Base-by-base conservation (phyloP, 129 eudicot species). In the Flaveria robusta region DNA sequence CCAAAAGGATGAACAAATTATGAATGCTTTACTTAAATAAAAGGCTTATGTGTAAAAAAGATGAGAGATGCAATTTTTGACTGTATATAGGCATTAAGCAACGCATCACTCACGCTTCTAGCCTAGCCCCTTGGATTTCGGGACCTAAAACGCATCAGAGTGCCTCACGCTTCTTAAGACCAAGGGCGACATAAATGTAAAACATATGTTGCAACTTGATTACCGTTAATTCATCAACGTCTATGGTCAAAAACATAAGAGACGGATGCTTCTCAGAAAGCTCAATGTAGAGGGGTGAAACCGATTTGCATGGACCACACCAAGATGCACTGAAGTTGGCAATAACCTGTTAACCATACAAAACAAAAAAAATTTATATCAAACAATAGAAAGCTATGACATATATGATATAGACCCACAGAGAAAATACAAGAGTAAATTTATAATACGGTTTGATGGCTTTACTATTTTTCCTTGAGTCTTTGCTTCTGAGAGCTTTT, bases 261-360 rank as follows among this genome's bases (percentile, higher is more conserved):
- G 92, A 85, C 46, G 85, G 82, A 76, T 89, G 80, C 64, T 79
- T 83, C 87, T 86, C 92, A 31, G 96, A 92, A 42, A 92, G 85
- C 75, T 92, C 98, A 23, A 77, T 26, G 77, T 84, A 92, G 74
- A 75, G 88, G 26, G 98, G 90, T n/a, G 94, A 86, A 75, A 92
- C 78, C 73, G 84, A 85, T 81, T 86, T 86, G 78, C 98, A 92
- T 39, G 98, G 98, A 70, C 87, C 94, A 85, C 98, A 92, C 98
- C 98, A 92, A 15, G 94, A 59, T 72, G 98, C 98, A 74, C 96
- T 92, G 39, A 92, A 92, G 83, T 90, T 92, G 63, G 96, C 98
- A 76, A 92, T 47, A 71, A 88, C 98, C 98, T 92, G 83, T 74
- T 24, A 41, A 34, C 0, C 16, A 12, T 47, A 23, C 82, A 46